Conservation (phyloP, 2,329 filamentous ascomycete genomes). For the Penicillium sp. region DNA sequence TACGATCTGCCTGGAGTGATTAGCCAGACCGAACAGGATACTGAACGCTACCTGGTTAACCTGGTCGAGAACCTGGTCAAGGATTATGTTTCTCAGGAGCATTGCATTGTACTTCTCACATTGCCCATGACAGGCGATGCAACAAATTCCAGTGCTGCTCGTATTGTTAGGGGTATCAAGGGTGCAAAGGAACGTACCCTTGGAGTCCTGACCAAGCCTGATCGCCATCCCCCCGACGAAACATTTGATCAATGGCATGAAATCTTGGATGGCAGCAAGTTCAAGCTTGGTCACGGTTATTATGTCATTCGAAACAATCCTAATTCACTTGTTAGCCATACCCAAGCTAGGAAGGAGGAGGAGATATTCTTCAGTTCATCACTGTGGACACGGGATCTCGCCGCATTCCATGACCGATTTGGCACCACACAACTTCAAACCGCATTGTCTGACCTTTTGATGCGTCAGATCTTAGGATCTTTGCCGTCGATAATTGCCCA, state of each 20-base stretch:
- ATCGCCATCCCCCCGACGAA: constrained; percentile 60
- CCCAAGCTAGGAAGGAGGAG: constrained; percentile 52
- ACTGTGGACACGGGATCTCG: constrained; percentile 51
- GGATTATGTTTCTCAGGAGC: constrained; percentile 66
- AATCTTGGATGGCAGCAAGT: constrained; percentile 63
- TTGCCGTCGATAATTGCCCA: constrained; percentile 39
- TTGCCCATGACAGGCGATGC: constrained; percentile 77
- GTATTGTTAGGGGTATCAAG: constrained; percentile 57
- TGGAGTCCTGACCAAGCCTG: constrained; percentile 83
- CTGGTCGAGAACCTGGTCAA: constrained; percentile 70
- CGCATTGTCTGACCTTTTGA: constrained; percentile 41
- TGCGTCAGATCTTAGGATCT: constrained; percentile 45
- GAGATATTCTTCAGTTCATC: constrained; percentile 49
- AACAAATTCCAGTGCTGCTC: constrained; percentile 70
- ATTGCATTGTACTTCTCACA: constrained; percentile 74
- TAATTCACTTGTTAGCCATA: constrained; percentile 45
- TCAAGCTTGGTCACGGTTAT: constrained; percentile 70
- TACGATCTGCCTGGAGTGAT: constrained; percentile 86
- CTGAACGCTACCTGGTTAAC: constrained; percentile 67
- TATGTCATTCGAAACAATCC: constrained; percentile 68
- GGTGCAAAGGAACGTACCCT: constrained; percentile 61
- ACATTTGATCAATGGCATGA: constrained; percentile 59
- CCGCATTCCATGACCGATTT: constrained; percentile 46
- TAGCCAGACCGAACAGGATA: constrained; percentile 62
- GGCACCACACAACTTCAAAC: constrained; percentile 54